Evolutionary conservation across 1,139 yeast species (phyloP).

Genomic region (Sugiyamaella sp.): DNA sequence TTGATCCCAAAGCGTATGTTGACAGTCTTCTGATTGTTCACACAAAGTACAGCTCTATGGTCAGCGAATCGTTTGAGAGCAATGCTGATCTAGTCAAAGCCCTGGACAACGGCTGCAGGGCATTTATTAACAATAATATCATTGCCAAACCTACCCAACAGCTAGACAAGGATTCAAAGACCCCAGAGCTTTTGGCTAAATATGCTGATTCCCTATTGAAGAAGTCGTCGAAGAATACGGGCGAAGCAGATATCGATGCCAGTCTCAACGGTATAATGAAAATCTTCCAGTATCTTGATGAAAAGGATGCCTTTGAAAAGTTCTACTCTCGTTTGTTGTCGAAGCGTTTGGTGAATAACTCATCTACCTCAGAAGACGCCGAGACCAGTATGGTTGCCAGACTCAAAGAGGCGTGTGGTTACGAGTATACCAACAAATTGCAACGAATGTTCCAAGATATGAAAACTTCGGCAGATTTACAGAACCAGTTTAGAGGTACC

Average conservation of each 20-base stretch:
- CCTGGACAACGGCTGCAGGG: slow-evolving; percentile 84
- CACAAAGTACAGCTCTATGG: slow-evolving; percentile 66
- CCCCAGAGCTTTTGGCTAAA: slow-evolving; percentile 90
- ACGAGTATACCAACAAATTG: slow-evolving; percentile 91
- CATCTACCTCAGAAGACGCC: slow-evolving; percentile 78
- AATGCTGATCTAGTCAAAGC: slow-evolving; percentile 85
- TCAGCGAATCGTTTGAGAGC: slow-evolving; percentile 67
- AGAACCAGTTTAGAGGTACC: slow-evolving; percentile 57
- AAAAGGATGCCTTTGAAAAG: slow-evolving; percentile 93
- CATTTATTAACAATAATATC: slow-evolving; percentile 78
- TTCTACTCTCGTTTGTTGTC: slow-evolving; percentile 90
- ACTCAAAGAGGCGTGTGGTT: slow-evolving; percentile 86
- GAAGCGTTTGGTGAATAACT: slow-evolving; percentile 81
- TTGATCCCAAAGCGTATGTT: slow-evolving; percentile 80
- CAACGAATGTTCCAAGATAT: slow-evolving; percentile 97
- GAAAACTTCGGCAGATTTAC: slow-evolving; percentile 81
- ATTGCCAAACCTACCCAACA: slow-evolving; percentile 66
- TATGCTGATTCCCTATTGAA: slow-evolving; percentile 85
- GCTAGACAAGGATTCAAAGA: slow-evolving; percentile 53
- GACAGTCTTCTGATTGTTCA: slow-evolving; percentile 75
- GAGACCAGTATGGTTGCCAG: slow-evolving; percentile 87
- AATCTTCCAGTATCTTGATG: slow-evolving; percentile 84
- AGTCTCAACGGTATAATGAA: slow-evolving; percentile 78
- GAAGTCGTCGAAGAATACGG: slow-evolving; percentile 71
- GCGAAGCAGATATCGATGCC: slow-evolving; percentile 67